phyloP scores from a whole-genome alignment of 176 grass and related monocot species.

The Avena sativa region DNA sequence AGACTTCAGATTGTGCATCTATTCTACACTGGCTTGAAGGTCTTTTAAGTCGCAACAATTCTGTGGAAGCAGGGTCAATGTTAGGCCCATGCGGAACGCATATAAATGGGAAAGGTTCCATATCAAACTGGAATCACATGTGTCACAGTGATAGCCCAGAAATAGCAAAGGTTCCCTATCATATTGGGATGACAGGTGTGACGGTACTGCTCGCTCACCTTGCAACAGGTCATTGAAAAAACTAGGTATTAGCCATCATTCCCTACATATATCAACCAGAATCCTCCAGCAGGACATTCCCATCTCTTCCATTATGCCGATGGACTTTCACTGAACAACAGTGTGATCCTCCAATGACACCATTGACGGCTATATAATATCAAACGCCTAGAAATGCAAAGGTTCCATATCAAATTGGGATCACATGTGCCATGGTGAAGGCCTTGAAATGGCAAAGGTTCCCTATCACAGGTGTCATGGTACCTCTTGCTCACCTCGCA shows the following conservation, averaged over 20 bases:
- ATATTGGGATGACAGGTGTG: neutral
- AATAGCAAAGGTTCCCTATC: neutral
- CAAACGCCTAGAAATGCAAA: neutral
- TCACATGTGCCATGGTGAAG: neutral
- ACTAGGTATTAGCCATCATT: neutral
- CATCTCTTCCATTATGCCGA: too few relatives aligned
- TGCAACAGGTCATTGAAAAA: neutral
- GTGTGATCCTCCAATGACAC: too few relatives aligned
- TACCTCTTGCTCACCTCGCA: neutral
- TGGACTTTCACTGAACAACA: too few relatives aligned
- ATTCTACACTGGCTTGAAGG: conserved; percentile 18
- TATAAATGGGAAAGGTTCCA: neutral
- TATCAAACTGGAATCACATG: neutral
- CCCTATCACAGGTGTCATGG: neutral
- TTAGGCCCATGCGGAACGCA: neutral
- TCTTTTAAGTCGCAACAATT: neutral
- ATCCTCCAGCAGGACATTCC: too few relatives aligned
- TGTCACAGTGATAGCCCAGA: neutral
- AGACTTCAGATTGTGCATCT: conserved; percentile 15
- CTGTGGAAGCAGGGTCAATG: neutral
- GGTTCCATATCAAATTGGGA: neutral
- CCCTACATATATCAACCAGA: too few relatives aligned
- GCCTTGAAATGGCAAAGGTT: neutral
- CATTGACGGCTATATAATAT: too few relatives aligned
- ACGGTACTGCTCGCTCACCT: neutral